Conservation (phyloP, 192 early-diverging fungal species). For the Funneliformis mosseae region DNA sequence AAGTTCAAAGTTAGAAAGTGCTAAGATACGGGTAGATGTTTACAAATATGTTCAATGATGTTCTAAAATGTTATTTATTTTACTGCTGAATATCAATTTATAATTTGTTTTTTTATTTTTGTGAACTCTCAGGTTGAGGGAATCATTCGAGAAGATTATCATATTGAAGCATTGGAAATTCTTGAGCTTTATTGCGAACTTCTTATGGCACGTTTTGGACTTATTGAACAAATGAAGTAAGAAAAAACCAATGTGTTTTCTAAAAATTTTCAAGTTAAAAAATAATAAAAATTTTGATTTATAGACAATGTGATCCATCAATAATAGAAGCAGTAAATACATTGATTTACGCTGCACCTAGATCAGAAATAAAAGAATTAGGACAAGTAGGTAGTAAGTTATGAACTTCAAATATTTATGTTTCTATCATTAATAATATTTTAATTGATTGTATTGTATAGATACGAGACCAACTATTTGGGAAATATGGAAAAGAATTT, state of each 20-base stretch:
- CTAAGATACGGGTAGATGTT: conserved; percentile 70
- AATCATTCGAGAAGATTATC: conserved; percentile 94
- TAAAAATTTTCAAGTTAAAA: background rate
- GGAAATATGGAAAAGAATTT: conserved; percentile 87
- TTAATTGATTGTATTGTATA: conserved; percentile 25
- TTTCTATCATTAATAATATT: background rate
- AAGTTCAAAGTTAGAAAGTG: conserved; percentile 82
- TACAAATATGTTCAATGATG: background rate
- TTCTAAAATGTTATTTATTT: background rate
- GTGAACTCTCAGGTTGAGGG: conserved; percentile 59
- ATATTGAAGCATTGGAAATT: conserved; percentile 92
- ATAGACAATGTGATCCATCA: conserved; percentile 70
- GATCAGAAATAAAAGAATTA: conserved; percentile 87
- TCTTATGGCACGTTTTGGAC: conserved; percentile 81
- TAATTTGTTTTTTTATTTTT: conserved; percentile 28
- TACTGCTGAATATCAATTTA: background rate
- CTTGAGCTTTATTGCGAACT: conserved; percentile 91
- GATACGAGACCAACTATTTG: conserved; percentile 77
- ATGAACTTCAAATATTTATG: background rate
- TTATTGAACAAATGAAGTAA: conserved; percentile 82
- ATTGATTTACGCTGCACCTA: conserved; percentile 87
- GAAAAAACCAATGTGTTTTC: background rate
- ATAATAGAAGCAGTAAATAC: conserved; percentile 89
- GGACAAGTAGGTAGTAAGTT: conserved; percentile 38
- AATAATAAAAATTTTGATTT: conserved; percentile 12